Conservation (phyloP, 495 filamentous ascomycete species). For the Cercophora newfieldiana region DNA sequence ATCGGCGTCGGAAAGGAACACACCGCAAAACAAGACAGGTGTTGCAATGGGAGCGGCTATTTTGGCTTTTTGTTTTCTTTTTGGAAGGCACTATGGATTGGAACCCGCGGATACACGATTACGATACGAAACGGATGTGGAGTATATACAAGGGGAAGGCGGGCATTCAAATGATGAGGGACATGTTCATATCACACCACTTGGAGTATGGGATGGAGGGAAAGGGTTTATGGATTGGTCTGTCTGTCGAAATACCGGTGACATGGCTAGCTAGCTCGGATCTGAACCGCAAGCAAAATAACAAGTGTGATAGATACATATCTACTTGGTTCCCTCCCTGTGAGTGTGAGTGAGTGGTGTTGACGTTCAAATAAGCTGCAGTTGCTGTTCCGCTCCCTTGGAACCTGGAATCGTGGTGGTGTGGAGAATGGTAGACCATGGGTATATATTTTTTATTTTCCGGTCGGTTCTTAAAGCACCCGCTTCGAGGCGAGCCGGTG, state of each 20-base stretch:
- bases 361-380: neutral
- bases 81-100: slow-evolving; percentile 12
- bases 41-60: neutral
- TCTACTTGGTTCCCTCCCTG: neutral
- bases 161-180: slow-evolving; percentile 1
- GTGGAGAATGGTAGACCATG: too few relatives aligned
- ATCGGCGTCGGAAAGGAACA: neutral
- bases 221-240: neutral
- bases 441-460: neutral
- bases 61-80: neutral
- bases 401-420: neutral
- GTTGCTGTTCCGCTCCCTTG: neutral
- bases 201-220: neutral
- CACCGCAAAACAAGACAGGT: neutral
- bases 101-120: slow-evolving; percentile 14
- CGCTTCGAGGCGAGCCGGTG: neutral
- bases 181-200: neutral
- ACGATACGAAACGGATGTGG: neutral
- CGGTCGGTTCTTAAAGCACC: neutral
- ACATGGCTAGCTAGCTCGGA: neutral
- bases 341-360: neutral
- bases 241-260: neutral
- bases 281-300: neutral
- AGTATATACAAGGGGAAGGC: neutral
- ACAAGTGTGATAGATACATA: neutral